Conservation (phyloP, 2,329 filamentous ascomycete species). For the Oidium heveae region DNA sequence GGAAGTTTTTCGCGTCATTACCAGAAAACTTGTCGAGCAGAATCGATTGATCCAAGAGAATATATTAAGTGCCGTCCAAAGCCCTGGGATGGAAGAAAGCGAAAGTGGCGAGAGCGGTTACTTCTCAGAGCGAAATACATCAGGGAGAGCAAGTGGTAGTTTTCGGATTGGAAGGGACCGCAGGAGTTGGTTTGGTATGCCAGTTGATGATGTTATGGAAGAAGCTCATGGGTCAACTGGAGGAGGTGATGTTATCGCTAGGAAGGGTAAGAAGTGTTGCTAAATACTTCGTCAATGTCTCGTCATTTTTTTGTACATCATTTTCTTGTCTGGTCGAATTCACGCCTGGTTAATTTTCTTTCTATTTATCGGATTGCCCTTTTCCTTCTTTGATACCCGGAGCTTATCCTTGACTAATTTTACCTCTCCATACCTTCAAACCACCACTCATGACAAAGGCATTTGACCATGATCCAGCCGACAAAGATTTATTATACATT, state of each 20-base stretch:
- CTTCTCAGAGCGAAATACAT: constrained; percentile 18
- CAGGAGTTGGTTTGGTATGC: constrained; percentile 39
- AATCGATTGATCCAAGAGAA: constrained; percentile 28
- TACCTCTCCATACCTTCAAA: too few relatives aligned
- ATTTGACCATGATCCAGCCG: too few relatives aligned
- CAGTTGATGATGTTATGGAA: constrained; percentile 18
- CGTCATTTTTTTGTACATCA: too few relatives aligned
- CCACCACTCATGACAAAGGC: too few relatives aligned
- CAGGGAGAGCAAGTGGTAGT: constrained; percentile 23
- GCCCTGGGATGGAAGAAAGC: constrained; percentile 18
- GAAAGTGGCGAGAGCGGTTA: constrained; percentile 13
- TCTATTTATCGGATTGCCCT: too few relatives aligned
- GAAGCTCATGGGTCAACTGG: constrained; percentile 12
- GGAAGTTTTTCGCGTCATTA: constrained; percentile 80
- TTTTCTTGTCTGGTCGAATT: too few relatives aligned
- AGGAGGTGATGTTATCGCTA: constrained; percentile 8
- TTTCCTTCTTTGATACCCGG: too few relatives aligned
- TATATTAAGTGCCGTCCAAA: constrained; percentile 19
- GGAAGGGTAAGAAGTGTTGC: constrained; percentile 13
- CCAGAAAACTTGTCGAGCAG: constrained; percentile 61
- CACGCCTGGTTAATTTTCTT: too few relatives aligned
- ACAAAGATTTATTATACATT: too few relatives aligned
- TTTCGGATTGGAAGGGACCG: constrained; percentile 36
- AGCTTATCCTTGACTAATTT: too few relatives aligned
- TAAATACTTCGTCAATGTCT: constrained; percentile 1